These are phyloP conservation scores for Cyclotella sp. DNA, from an alignment of 108 stramenopile genomes.

Conservation along the genomic window DNA sequence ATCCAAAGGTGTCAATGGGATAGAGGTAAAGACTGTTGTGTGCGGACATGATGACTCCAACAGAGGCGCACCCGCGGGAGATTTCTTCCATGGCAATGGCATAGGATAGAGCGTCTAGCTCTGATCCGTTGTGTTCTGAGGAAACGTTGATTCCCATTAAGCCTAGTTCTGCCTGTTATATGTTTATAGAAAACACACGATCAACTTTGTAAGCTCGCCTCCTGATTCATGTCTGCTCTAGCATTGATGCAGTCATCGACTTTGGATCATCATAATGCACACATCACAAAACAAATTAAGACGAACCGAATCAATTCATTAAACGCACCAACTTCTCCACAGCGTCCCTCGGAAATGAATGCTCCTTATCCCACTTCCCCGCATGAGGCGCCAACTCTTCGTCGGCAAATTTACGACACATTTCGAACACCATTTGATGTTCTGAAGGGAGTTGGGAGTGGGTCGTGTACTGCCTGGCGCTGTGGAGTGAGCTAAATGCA, in stretches of 20 bases:
- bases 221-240: too few relatives aligned
- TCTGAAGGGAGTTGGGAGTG: constrained; percentile 89
- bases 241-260: too few relatives aligned
- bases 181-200: too few relatives aligned
- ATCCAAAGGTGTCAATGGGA: constrained; percentile 93
- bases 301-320: neutral
- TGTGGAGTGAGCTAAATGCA: neutral
- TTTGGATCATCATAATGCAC: neutral
- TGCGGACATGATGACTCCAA: constrained; percentile 96
- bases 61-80: constrained; percentile 93
- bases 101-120: constrained; percentile 94
- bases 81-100: constrained; percentile 99
- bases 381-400: constrained; percentile 94
- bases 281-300: neutral
- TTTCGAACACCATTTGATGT: constrained; percentile 93
- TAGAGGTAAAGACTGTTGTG: constrained; percentile 95
- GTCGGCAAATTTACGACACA: constrained; percentile 96
- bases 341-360: constrained; percentile 76
- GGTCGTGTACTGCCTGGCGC: constrained; percentile 55
- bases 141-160: constrained; percentile 95
- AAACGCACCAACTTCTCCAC: constrained; percentile 60
- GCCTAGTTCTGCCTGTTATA: constrained; percentile 84
- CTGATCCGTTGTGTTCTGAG: constrained; percentile 83
- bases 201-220: too few relatives aligned
- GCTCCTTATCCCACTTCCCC: constrained; percentile 86